phyloP scores from a whole-genome alignment of 805 yeast genomes.

The Suhomyces vadensis region DNA sequence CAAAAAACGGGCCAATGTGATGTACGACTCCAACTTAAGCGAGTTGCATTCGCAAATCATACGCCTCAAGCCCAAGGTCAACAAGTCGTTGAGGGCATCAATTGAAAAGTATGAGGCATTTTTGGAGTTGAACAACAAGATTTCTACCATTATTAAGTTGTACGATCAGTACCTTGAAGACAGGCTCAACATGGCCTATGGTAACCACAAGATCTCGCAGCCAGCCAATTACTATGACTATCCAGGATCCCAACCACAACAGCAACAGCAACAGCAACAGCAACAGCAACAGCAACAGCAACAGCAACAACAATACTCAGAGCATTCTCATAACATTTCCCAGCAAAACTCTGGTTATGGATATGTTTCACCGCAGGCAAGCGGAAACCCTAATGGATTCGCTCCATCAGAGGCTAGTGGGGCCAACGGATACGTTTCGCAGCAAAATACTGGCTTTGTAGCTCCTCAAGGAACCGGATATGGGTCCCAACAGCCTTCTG shows the following conservation, averaged over 20 bases:
- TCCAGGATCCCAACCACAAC: not conserved
- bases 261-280: not conserved
- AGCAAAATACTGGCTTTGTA: conserved; percentile 7
- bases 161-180: conserved; percentile 73
- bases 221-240: not conserved
- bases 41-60: conserved; percentile 61
- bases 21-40: conserved; percentile 52
- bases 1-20: conserved; percentile 36
- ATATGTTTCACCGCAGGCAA: not conserved
- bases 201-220: conserved; percentile 21
- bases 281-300: not conserved
- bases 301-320: not conserved
- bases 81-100: conserved; percentile 56
- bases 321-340: not conserved
- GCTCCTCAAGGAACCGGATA: conserved; percentile 3
- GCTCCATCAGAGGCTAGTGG: not conserved
- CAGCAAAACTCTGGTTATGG: not conserved
- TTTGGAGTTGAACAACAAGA: conserved; percentile 73
- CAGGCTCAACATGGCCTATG: conserved; percentile 40
- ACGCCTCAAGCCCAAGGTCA: conserved; percentile 67
- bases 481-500: not conserved
- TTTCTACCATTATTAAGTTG: conserved; percentile 71
- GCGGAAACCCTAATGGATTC: not conserved
- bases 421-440: conserved; percentile 1
- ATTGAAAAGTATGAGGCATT: conserved; percentile 62